phyloP scores from a whole-genome alignment of 345 rosid genomes.

The Kernera saxatilis region DNA sequence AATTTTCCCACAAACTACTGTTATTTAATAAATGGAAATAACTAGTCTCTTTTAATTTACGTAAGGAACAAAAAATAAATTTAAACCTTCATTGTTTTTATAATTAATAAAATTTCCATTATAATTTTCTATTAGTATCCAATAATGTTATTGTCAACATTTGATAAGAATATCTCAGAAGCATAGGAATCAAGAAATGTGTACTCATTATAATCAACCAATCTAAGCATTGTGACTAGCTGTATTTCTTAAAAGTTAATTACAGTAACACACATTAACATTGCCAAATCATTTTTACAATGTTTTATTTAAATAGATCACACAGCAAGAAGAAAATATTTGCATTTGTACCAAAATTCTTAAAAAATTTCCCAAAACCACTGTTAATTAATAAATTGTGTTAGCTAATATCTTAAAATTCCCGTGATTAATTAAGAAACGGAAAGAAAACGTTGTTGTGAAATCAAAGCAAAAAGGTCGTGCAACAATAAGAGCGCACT shows the following conservation, averaged over 20 bases:
- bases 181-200: not conserved
- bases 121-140: not conserved
- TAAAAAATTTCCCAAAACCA: too few relatives aligned
- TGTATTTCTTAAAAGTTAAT: not conserved
- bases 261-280: too few relatives aligned
- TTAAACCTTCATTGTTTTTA: too few relatives aligned
- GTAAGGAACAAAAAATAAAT: too few relatives aligned
- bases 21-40: too few relatives aligned
- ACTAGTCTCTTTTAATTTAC: too few relatives aligned
- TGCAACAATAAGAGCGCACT: conserved; percentile 15
- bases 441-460: conserved; percentile 21
- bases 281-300: too few relatives aligned
- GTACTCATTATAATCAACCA: not conserved
- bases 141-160: not conserved
- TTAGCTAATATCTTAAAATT: not conserved
- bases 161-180: not conserved
- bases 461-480: conserved; percentile 38
- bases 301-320: too few relatives aligned
- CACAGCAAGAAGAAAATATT: too few relatives aligned
- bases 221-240: not conserved
- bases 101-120: too few relatives aligned
- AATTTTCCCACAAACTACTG: too few relatives aligned
- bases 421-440: conserved; percentile 3
- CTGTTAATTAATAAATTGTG: not conserved
- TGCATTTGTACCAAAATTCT: too few relatives aligned